Conservation (phyloP, 805 yeast species). For the Kazachstania africana region DNA sequence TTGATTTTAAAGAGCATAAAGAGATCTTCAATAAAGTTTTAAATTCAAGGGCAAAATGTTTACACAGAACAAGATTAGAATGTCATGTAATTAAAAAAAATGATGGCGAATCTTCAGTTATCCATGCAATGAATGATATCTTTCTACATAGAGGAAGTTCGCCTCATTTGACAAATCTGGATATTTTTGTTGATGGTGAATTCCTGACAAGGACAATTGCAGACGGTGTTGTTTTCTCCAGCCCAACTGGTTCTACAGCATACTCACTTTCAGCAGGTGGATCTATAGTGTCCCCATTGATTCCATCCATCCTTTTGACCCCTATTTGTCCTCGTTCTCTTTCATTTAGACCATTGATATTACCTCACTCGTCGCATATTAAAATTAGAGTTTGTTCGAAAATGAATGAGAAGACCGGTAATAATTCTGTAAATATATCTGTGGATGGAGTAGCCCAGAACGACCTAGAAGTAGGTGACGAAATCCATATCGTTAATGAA, state of each 20-base stretch:
- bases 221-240: slow-evolving; percentile 75
- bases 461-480: slow-evolving; percentile 62
- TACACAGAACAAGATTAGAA: slow-evolving; percentile 68
- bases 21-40: slow-evolving; percentile 56
- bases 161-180: slow-evolving; percentile 75
- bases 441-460: slow-evolving; percentile 79
- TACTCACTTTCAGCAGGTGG: slow-evolving; percentile 87
- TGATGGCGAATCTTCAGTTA: slow-evolving; percentile 5
- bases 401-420: slow-evolving; percentile 27
- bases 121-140: slow-evolving; percentile 86
- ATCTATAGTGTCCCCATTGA: slow-evolving; percentile 80
- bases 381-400: slow-evolving; percentile 47
- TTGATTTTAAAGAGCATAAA: slow-evolving; percentile 53
- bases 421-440: slow-evolving; percentile 43
- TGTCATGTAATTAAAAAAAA: slow-evolving; percentile 47
- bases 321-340: slow-evolving; percentile 89
- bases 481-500: slow-evolving; percentile 59
- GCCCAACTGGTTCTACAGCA: slow-evolving; percentile 95
- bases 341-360: slow-evolving; percentile 77
- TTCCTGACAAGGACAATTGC: slow-evolving; percentile 83
- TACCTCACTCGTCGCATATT: slow-evolving; percentile 71
- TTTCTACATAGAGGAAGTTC: slow-evolving; percentile 79
- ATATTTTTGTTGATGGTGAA: slow-evolving; percentile 74
- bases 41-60: slow-evolving; percentile 54
- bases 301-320: slow-evolving; percentile 68